A percentile compares a stretch with the other conserved stretches of the same genome.
phyloP scores from a whole-genome alignment of 805 yeast genomes.

The Wickerhamiella azyma region DNA sequence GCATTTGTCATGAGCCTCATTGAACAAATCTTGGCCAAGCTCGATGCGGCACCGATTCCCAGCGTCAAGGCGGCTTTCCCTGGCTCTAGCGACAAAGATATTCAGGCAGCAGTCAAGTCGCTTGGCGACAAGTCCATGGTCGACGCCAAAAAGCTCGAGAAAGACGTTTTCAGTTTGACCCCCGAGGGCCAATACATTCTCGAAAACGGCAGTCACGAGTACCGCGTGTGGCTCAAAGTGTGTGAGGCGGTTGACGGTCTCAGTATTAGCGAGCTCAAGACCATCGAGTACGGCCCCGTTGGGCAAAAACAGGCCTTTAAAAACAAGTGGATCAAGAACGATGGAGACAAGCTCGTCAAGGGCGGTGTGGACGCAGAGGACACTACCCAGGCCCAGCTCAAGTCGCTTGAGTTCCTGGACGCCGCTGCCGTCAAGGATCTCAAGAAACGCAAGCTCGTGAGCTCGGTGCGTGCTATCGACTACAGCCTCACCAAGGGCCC shows the following conservation, averaged over 20 bases:
- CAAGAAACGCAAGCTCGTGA: constrained; percentile 82
- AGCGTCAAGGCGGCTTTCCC: constrained; percentile 64
- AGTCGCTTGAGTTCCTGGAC: constrained; percentile 35
- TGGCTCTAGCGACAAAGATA: constrained; percentile 24
- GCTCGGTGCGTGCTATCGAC: constrained; percentile 57
- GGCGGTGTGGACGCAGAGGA: constrained; percentile 32
- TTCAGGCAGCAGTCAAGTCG: constrained; percentile 67
- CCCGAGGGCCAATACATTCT: constrained; percentile 72
- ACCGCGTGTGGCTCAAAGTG: constrained; percentile 61
- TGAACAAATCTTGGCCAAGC: constrained; percentile 24
- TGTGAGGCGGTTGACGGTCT: constrained; percentile 63
- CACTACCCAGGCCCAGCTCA: constrained; percentile 49
- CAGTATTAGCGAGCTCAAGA: constrained; percentile 51
- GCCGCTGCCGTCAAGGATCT: constrained; percentile 65
- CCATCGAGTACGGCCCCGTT: constrained; percentile 71
- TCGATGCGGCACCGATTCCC: constrained; percentile 51
- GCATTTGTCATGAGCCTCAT: constrained; percentile 5
- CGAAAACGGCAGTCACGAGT: constrained; percentile 78
- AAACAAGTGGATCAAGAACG: constrained; percentile 89
- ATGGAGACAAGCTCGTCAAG: constrained; percentile 63
- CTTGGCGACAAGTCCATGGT: constrained; percentile 75
- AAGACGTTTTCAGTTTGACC: constrained; percentile 62
- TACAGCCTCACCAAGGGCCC: constrained; percentile 68
- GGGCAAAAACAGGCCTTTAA: constrained; percentile 98
- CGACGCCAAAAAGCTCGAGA: constrained; percentile 55